Conservation (phyloP, 305 asterid genomes). For the Caryopteris hybrid region DNA sequence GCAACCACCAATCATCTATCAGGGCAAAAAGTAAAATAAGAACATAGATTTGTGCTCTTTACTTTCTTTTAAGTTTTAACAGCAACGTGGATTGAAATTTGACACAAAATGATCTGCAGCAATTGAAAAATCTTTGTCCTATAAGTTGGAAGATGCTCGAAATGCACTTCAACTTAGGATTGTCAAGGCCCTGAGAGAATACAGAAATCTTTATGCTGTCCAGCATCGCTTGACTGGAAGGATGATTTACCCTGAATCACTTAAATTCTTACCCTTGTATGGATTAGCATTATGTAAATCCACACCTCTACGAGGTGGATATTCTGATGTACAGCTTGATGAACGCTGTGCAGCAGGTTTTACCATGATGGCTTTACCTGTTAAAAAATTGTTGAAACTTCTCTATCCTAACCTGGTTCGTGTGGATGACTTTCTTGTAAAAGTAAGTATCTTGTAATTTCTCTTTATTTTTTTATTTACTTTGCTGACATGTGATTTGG, state of each 20-base stretch:
- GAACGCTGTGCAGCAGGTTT: conserved; percentile 83
- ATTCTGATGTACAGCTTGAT: conserved; percentile 69
- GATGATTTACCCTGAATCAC: conserved; percentile 88
- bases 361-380: conserved; percentile 90
- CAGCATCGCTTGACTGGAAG: conserved; percentile 83
- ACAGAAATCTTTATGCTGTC: conserved; percentile 80
- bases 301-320: conserved; percentile 77
- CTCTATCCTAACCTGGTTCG: conserved; percentile 75
- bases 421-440: conserved; percentile 58
- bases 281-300: conserved; percentile 75
- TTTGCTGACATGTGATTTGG: background rate
- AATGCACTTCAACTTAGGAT: conserved; percentile 59
- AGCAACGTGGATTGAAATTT: background rate
- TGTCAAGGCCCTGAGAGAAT: conserved; percentile 80
- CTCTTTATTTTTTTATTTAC: background rate
- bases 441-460: conserved; percentile 41
- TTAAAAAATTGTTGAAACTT: conserved; percentile 65
- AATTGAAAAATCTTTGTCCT: conserved; percentile 68
- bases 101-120: conserved; percentile 45
- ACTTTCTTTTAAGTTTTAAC: background rate
- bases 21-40: background rate
- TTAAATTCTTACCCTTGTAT: conserved; percentile 64
- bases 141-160: conserved; percentile 83
- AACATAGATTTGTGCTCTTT: conserved; percentile 7
- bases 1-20: background rate